Evolutionary conservation across 768 basidiomycete genomes (phyloP), one percentile per base, ranked within the genome.

Genomic region (Leucosporidium creatinivorum): DNA sequence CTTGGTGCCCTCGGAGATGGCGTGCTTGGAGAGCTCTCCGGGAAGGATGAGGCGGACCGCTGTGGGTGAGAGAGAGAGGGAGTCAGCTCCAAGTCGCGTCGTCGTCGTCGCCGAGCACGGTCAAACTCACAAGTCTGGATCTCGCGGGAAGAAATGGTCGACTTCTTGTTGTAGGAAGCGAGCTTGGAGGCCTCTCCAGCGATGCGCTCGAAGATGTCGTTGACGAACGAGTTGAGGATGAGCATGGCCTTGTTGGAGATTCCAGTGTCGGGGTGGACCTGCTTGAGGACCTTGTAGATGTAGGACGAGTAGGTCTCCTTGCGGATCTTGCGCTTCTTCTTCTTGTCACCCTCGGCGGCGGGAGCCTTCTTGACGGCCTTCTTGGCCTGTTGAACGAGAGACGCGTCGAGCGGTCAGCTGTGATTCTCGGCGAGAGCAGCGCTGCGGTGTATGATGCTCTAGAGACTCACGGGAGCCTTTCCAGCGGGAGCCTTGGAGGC

Each of bases 211-310:
- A 81, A 80, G 73, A 80, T 74, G 59, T 76, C 75, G 66, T 74
- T 75, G 58, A 76, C 75, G 73, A 76, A 76, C 49, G 33, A 63
- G 69, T 75, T 75, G 61, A 75, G 68, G 58, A 75, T 74, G 62
- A 73, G 67, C 75, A 75, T 75, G 7, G 73, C 75, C 74, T 75
- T 90, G 86, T 96, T 97, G 63, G 93, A 93, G 82, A 97, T 97
- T 87, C 93, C 94, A 60, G 91, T 98, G 77, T 97, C 94, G 61
- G 93, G 92, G 83, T 97, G 94, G 67, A 97, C 93, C 82, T 97
- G 75, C 73, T 76, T 76, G 48, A 76, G 65, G 62, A 76, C 75
- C 67, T 75, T 74, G 74, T 76, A 76, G 74, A 76, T 76, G 74
- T 76, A 76, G 30, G 74, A 70, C 25, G 75, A 68, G 67, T 91